Base-by-base conservation (phyloP, 768 basidiomycete species). In the Lactarius trivialis region DNA sequence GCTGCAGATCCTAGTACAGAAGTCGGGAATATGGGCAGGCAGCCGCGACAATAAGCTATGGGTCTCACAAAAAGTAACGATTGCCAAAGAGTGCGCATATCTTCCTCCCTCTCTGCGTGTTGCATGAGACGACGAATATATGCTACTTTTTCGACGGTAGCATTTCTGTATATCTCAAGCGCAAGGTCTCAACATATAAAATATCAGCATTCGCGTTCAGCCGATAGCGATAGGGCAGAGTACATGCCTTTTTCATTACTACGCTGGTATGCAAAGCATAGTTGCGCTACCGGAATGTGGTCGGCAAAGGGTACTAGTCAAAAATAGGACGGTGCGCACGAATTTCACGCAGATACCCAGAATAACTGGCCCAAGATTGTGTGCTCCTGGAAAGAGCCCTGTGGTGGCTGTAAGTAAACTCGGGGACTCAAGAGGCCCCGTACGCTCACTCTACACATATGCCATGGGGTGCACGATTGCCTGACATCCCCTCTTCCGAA, bases 281-380 rank as follows among this genome's bases (percentile, higher is more conserved):
- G 30, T 48, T 67, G 67, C 11, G 67, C 67, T 67, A 21, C 43
- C n/a, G 26, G 15, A n/a, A 28, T 17, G 7, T 19, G 19, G 50
- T 56, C 36, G 58, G 17, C 30, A 15, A 7, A 24, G 26, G 19
- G 37, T 17, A 30, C 30, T 30, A 36, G 6, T 15, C 32, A 7
- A 21, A 17, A 30, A 36, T 1, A 12, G 43, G 11, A 19, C 6
- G 21, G n/a, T 14, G 50, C 58, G 14, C 52, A 67, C 67, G 67
- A 9, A 67, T 67, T 56, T 67, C 67, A 33, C 67, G 56, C 19
- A 67, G 32, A 53, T 66, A 67, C 0, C 67, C 67, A 37, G 67
- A 67, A 55, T 67, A 67, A 54, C 67, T 67, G n/a, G 67, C 64
- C 67, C 67, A 67, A 36, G 63, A 62, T 36, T 67, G 67, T 7